A percentile compares a stretch with the other conserved stretches of the same genome.
Conservation (phyloP, 441 rosid species). For the Euphorbia corollata region DNA sequence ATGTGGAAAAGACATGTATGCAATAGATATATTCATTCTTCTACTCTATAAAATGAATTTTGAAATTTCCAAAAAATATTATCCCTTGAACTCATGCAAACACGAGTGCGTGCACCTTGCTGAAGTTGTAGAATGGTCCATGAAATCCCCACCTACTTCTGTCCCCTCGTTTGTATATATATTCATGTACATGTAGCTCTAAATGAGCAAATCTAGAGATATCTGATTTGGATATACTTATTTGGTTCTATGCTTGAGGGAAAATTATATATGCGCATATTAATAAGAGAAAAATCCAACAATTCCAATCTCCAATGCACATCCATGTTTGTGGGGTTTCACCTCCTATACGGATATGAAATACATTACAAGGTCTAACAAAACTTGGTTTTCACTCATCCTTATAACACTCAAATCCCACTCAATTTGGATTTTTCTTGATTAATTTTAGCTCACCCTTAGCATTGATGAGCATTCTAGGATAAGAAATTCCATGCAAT, state of each 20-base stretch:
- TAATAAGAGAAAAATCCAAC: slow-evolving; percentile 1
- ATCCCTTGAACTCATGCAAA: slow-evolving; percentile 10
- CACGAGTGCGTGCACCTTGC: slow-evolving; percentile 21
- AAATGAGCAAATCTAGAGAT: slow-evolving; percentile 13
- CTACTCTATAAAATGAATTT: too few species aligned
- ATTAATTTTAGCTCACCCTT: neutral
- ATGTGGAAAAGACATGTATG: too few species aligned
- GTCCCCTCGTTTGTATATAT: slow-evolving; percentile 3
- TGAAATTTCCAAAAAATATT: neutral
- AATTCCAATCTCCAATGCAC: neutral
- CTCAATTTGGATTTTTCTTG: neutral
- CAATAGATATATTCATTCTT: too few species aligned
- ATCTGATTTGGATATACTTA: neutral
- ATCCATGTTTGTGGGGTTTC: neutral
- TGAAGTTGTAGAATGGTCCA: slow-evolving; percentile 10
- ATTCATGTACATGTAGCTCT: neutral
- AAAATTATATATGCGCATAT: too few species aligned
- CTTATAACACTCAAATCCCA: neutral
- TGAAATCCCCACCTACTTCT: slow-evolving; percentile 20
- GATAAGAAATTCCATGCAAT: neutral
- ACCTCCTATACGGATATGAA: neutral
- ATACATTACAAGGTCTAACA: neutral
- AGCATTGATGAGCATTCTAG: neutral
- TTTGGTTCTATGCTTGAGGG: neutral
- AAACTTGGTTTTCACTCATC: neutral